Evolutionary conservation across 306 rosid genomes (phyloP).

Genomic region (Quercus ilex): DNA sequence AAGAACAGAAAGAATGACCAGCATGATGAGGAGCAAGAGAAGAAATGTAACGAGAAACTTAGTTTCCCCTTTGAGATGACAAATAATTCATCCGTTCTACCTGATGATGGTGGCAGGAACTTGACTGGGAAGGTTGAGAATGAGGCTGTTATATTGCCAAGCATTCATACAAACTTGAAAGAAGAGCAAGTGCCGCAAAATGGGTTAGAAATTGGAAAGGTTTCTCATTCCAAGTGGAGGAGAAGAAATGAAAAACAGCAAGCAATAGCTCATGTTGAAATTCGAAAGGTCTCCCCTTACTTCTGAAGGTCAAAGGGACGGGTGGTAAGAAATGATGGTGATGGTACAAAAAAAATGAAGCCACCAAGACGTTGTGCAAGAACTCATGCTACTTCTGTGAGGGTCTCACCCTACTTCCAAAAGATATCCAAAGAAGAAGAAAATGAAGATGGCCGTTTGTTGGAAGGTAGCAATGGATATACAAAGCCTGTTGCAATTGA

Average conservation of each 20-base stretch:
- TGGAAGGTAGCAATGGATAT: not conserved
- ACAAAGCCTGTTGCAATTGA: not conserved
- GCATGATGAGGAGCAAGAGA: not conserved
- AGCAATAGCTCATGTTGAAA: not conserved
- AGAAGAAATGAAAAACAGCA: not conserved
- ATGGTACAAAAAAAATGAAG: not conserved
- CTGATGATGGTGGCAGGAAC: not conserved
- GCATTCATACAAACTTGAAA: not conserved
- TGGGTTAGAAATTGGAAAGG: not conserved
- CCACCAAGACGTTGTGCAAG: not conserved
- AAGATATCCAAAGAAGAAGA: conserved; percentile 1
- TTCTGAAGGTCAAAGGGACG: conserved; percentile 10
- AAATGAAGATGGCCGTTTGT: not conserved
- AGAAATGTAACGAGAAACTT: not conserved
- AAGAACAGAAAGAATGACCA: not conserved
- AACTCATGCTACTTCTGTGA: conserved; percentile 4
- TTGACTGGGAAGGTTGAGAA: not conserved
- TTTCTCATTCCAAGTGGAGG: not conserved
- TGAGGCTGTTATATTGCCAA: not conserved
- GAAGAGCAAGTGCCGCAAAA: not conserved
- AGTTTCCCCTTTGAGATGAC: not conserved
- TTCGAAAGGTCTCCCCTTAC: conserved; percentile 20
- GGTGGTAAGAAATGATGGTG: not conserved
- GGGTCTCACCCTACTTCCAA: conserved; percentile 31
- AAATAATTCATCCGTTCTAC: not conserved